A percentile compares a stretch with the other conserved stretches of the same genome.
These are phyloP conservation scores for Parathielavia appendiculata DNA, from an alignment of 495 filamentous ascomycete species.

Conservation along the genomic window DNA sequence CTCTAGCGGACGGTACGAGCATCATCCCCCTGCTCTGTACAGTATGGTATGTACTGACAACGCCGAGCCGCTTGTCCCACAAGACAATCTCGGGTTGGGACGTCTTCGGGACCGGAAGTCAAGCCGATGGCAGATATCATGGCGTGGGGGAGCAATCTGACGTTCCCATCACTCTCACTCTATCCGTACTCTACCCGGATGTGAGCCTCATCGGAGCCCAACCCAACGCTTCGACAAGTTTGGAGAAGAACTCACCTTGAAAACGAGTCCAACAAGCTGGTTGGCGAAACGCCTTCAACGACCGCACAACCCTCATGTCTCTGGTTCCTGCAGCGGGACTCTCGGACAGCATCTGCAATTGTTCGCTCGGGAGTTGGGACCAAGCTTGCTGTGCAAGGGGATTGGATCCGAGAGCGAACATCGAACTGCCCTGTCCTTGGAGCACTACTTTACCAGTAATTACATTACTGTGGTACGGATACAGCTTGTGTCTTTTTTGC, in stretches of 20 bases:
- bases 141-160: conserved; percentile 13
- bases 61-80: background rate
- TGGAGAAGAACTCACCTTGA: background rate
- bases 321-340: conserved; percentile 23
- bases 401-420: no score
- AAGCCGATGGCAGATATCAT: background rate
- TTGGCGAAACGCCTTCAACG: background rate
- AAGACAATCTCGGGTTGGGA: background rate
- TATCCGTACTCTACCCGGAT: background rate
- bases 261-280: background rate
- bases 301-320: conserved; percentile 1
- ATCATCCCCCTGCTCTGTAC: background rate
- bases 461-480: background rate
- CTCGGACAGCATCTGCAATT: conserved; percentile 5
- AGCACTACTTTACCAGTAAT: no score
- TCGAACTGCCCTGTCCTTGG: no score
- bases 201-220: conserved; percentile 17
- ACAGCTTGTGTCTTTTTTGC: background rate
- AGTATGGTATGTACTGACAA: background rate
- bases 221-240: background rate
- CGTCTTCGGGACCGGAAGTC: background rate
- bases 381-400: conserved; percentile 1
- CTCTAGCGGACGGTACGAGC: background rate
- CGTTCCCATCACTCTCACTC: conserved; percentile 2
- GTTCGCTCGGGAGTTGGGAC: background rate